These are phyloP conservation scores for Penicillium lagena DNA, from an alignment of 495 filamentous ascomycete genomes.

Conservation along the genomic window DNA sequence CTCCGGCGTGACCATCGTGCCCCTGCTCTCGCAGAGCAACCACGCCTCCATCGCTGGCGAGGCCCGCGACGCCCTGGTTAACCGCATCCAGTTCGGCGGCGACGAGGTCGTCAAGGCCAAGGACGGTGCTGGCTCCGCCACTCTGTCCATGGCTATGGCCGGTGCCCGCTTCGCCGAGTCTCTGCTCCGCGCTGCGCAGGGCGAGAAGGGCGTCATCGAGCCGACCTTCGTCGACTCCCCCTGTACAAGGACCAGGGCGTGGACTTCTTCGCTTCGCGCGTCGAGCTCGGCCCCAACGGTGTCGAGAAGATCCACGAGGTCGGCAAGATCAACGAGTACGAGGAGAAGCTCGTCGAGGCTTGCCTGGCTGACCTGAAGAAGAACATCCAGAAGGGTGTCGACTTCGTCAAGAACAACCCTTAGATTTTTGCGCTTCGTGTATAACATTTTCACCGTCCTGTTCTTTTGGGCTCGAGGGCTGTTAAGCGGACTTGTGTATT, in stretches of 20 bases:
- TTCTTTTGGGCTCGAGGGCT: neutral
- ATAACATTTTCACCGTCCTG: conserved; percentile 7
- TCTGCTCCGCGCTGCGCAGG: conserved; percentile 85
- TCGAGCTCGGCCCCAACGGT: conserved; percentile 94
- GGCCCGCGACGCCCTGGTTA: conserved; percentile 68
- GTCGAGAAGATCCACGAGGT: conserved; percentile 86
- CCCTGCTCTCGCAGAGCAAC: conserved; percentile 88
- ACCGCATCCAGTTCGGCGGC: conserved; percentile 98
- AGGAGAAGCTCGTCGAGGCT: conserved; percentile 84
- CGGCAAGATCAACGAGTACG: conserved; percentile 72
- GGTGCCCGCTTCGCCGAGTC: conserved; percentile 96
- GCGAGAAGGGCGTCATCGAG: conserved; percentile 92
- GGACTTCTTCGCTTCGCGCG: conserved; percentile 89
- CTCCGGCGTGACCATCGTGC: conserved; percentile 96
- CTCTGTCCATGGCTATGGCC: conserved; percentile 98
- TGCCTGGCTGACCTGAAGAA: conserved; percentile 83
- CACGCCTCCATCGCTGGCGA: conserved; percentile 76
- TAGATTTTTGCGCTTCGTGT: conserved; percentile 33
- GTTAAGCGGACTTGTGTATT: conserved; percentile 9
- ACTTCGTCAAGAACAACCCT: conserved; percentile 66
- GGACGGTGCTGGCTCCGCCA: conserved; percentile 95
- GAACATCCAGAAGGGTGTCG: conserved; percentile 72
- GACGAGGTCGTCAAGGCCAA: conserved; percentile 99
- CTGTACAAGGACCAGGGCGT: conserved; percentile 96
- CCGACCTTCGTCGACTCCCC: conserved; percentile 96